Conservation (phyloP, 2,329 filamentous ascomycete species). For the Davidsoniella neocaledoniae region DNA sequence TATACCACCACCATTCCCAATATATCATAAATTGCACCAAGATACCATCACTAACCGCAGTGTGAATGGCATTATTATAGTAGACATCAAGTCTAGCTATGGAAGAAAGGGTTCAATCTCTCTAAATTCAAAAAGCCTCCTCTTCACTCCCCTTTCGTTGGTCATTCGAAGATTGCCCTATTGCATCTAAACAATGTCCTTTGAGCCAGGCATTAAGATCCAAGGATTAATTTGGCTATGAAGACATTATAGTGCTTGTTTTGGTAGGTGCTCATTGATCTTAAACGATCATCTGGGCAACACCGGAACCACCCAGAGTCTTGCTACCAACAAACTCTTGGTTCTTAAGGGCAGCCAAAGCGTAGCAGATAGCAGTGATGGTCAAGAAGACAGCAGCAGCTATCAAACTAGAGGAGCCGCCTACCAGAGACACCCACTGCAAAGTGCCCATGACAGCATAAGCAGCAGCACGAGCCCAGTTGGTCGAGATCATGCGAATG, state of each 20-base stretch:
- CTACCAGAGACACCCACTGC: constrained; percentile 68
- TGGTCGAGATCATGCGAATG: constrained; percentile 85
- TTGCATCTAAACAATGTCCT: too few species aligned
- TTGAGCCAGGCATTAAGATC: too few species aligned
- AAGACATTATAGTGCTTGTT: too few species aligned
- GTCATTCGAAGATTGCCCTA: background rate
- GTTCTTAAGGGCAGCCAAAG: constrained; percentile 60
- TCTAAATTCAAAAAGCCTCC: background rate
- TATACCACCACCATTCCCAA: too few species aligned
- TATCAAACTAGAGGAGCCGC: constrained; percentile 53
- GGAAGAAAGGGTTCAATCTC: too few species aligned
- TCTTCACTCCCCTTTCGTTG: background rate
- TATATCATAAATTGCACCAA: too few species aligned
- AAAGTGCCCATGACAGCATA: constrained; percentile 67
- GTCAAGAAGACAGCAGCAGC: constrained; percentile 70
- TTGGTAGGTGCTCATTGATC: background rate
- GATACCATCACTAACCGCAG: too few species aligned
- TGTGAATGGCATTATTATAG: too few species aligned
- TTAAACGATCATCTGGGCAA: constrained; percentile 96
- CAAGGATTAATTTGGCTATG: too few species aligned
- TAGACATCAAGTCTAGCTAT: too few species aligned
- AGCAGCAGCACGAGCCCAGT: constrained; percentile 86
- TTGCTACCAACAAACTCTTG: constrained; percentile 86
- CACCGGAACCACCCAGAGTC: constrained; percentile 81
- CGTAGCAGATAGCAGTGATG: constrained; percentile 65